Evolutionary conservation across 1,139 yeast genomes (phyloP).

Genomic region (Blastobotrys niveus): DNA sequence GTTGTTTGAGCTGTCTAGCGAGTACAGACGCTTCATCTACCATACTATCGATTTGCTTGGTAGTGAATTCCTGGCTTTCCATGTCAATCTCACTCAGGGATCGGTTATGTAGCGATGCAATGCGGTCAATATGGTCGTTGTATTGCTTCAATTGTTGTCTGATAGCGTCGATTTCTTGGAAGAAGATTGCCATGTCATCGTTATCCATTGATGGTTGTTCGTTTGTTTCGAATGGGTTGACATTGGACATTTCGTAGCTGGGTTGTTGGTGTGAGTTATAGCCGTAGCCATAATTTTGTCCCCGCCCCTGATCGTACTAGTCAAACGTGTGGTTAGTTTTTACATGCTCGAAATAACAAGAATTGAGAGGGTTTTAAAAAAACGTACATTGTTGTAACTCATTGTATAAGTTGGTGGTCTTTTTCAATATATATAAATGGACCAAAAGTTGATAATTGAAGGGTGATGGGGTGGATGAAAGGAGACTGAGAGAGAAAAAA

Average conservation of each 20-base stretch:
- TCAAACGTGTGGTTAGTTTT: too few relatives aligned
- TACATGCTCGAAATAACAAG: too few relatives aligned
- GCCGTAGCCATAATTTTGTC: too few relatives aligned
- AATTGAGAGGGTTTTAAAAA: too few relatives aligned
- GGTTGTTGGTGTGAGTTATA: too few relatives aligned
- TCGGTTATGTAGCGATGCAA: constrained; percentile 75
- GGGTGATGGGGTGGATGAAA: too few relatives aligned
- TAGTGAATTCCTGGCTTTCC: constrained; percentile 66
- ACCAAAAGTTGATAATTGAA: too few relatives aligned
- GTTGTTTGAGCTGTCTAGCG: constrained; percentile 65
- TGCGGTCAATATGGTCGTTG: constrained; percentile 67
- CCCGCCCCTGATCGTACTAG: too few relatives aligned
- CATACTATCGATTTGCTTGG: constrained; percentile 71
- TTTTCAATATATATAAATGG: too few relatives aligned
- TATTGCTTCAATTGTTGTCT: constrained; percentile 78
- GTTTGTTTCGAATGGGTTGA: constrained; percentile 21
- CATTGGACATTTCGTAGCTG: constrained; percentile 23
- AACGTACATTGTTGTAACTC: too few relatives aligned
- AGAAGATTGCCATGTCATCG: constrained; percentile 67
- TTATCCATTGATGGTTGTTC: constrained; percentile 4
- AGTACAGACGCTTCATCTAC: constrained; percentile 74
- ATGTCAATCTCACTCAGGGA: constrained; percentile 74
- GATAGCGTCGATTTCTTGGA: constrained; percentile 77
- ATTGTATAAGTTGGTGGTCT: too few relatives aligned
- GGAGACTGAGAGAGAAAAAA: too few relatives aligned